Evolutionary conservation across 2,329 filamentous ascomycete genomes (phyloP), one percentile per base, ranked within the genome.

Genomic region (Cercospora berteroae): DNA sequence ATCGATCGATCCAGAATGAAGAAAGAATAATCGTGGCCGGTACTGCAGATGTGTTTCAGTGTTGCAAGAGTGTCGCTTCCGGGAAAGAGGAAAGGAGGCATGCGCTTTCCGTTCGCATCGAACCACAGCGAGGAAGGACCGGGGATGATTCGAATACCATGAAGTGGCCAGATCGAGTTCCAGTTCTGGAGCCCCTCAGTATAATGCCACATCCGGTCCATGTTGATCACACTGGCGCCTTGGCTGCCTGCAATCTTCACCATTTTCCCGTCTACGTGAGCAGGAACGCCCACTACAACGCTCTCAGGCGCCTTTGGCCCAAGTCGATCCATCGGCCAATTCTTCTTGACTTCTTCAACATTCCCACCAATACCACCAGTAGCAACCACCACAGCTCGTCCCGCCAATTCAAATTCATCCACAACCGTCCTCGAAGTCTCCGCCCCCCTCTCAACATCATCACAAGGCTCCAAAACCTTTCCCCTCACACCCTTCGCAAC

Each of bases 161-260:
- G 55, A 6, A 58, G 31, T 2, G 55, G 55, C 55, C 55, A 58
- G 29, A 58, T 58, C 5, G 55, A 18, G 31, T 58, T 58, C 55
- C 55, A 58, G 29, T 58, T 58, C n/a, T 58, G 55, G 29, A 58
- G 55, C 9, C 55, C 55, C 27, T 58, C 55, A 31, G 55, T 58
- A 16, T 58, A 58, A 36, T 58, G 55, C 55, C 55, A 58, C 55
- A 58, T 58, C 4, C 55, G 55, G 4, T 58, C 55, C 55, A 58
- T 58, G 25, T 58, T 58, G 55, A 58, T 58, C n/a, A 58, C 55
- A 29, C 55, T 58, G 55, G 55, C 55, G 20, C 55, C 55, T 36
- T 58, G 27, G 18, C 0, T 36, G 5, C n/a, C 31, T 23, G 55
- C 55, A 23, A 58, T 58, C 55, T 58, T 31, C 0, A 58, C 55